Percentiles rank a stretch among this genome's conserved stretches.
Conservation (phyloP, 345 rosid genomes). For the Bruguiera sexangula region DNA sequence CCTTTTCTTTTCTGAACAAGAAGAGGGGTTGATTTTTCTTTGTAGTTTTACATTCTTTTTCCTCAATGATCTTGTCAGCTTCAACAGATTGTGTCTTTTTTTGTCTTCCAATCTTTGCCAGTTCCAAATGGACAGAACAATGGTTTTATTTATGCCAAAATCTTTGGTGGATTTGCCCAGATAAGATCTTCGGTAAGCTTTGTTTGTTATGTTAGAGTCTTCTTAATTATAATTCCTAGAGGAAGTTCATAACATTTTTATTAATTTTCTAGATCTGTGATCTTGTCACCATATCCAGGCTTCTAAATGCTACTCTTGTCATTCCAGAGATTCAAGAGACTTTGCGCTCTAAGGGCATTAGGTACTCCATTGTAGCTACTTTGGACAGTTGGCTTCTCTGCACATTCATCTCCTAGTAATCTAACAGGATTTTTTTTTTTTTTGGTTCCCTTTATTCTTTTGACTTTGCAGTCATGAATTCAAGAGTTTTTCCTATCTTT, state of each 20-base stretch:
- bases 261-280: conserved; percentile 94
- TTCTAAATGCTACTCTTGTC: conserved; percentile 98
- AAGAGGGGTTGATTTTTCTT: background rate
- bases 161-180: conserved; percentile 93
- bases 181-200: conserved; percentile 79
- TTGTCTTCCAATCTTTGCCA: conserved; percentile 27
- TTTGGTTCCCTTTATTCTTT: conserved; percentile 7
- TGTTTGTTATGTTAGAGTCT: conserved; percentile 7
- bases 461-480: conserved; percentile 57
- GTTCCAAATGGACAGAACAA: conserved; percentile 56
- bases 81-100: background rate
- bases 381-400: conserved; percentile 12
- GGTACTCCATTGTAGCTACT: conserved; percentile 40
- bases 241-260: conserved; percentile 35
- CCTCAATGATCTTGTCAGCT: background rate
- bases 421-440: background rate
- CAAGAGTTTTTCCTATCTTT: conserved; percentile 95
- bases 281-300: conserved; percentile 99
- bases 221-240: conserved; percentile 1
- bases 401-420: conserved; percentile 7
- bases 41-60: background rate
- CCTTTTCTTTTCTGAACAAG: background rate
- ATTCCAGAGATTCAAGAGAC: conserved; percentile 97
- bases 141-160: conserved; percentile 82
- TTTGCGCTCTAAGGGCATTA: conserved; percentile 85